Percentiles rank a stretch among this genome's conserved stretches.
Conservation (phyloP, 768 basidiomycete genomes). For the Panellus pusillus region DNA sequence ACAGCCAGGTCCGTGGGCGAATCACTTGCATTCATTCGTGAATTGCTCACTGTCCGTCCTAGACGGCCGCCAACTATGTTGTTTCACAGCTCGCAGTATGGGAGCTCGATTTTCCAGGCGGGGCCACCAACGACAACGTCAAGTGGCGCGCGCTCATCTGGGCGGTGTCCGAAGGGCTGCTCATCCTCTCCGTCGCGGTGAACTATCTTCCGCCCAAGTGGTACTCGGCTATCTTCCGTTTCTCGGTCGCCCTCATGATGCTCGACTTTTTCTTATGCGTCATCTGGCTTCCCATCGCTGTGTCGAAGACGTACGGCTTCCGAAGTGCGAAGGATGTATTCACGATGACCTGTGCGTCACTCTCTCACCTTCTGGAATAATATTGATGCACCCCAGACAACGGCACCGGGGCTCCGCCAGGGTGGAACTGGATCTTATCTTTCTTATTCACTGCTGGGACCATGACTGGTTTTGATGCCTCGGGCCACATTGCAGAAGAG, state of each 20-base stretch:
- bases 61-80: slow-evolving; percentile 90
- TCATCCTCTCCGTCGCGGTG: slow-evolving; percentile 72
- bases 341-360: slow-evolving; percentile 66
- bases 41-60: slow-evolving; percentile 7
- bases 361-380: neutral
- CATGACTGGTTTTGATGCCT: slow-evolving; percentile 88
- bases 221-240: slow-evolving; percentile 77
- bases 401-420: slow-evolving; percentile 82
- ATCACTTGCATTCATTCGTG: neutral
- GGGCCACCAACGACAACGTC: slow-evolving; percentile 63
- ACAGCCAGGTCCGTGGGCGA: slow-evolving; percentile 65
- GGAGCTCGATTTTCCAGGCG: slow-evolving; percentile 83
- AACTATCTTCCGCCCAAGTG: slow-evolving; percentile 80
- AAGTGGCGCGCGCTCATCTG: slow-evolving; percentile 88
- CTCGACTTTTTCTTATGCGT: slow-evolving; percentile 86
- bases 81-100: slow-evolving; percentile 82
- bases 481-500: slow-evolving; percentile 87
- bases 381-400: slow-evolving; percentile 55
- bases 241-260: slow-evolving; percentile 73
- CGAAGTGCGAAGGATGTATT: slow-evolving; percentile 83
- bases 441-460: slow-evolving; percentile 88
- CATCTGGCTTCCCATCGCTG: slow-evolving; percentile 93
- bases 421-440: slow-evolving; percentile 90
- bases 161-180: slow-evolving; percentile 73
- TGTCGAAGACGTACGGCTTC: slow-evolving; percentile 87